phyloP scores from a whole-genome alignment of 108 stramenopile genomes.

The Skeletonema marinoi region DNA sequence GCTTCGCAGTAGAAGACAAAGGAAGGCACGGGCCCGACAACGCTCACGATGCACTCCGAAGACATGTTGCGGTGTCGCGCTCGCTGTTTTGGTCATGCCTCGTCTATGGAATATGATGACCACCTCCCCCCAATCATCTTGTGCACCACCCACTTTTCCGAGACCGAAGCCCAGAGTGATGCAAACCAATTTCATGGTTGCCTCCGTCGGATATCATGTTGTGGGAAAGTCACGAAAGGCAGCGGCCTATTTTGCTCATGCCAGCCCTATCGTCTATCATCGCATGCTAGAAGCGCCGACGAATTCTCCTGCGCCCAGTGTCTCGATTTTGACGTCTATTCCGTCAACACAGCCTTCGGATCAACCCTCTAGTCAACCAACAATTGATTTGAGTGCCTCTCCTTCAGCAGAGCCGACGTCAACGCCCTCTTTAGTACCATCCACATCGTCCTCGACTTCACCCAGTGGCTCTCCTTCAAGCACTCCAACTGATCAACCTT shows the following conservation, averaged over 20 bases:
- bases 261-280: not conserved
- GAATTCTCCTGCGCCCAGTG: not conserved
- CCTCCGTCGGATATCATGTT: not conserved
- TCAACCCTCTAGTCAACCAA: not conserved
- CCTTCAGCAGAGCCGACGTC: not conserved
- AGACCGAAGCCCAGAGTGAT: not conserved
- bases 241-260: not conserved
- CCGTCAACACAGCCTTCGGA: not conserved
- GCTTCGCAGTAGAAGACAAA: not conserved
- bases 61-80: not conserved
- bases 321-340: not conserved
- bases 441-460: not conserved
- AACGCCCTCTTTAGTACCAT: not conserved
- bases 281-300: not conserved
- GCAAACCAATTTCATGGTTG: not conserved
- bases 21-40: not conserved
- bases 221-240: not conserved
- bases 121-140: not conserved
- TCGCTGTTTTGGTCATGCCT: not conserved
- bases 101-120: not conserved
- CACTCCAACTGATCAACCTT: not conserved
- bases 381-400: not conserved
- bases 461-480: not conserved
- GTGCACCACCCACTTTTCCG: not conserved
- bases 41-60: not conserved